These are phyloP conservation scores for Kazachstania kunashirensis DNA, from an alignment of 805 yeast genomes.

Conservation along the genomic window DNA sequence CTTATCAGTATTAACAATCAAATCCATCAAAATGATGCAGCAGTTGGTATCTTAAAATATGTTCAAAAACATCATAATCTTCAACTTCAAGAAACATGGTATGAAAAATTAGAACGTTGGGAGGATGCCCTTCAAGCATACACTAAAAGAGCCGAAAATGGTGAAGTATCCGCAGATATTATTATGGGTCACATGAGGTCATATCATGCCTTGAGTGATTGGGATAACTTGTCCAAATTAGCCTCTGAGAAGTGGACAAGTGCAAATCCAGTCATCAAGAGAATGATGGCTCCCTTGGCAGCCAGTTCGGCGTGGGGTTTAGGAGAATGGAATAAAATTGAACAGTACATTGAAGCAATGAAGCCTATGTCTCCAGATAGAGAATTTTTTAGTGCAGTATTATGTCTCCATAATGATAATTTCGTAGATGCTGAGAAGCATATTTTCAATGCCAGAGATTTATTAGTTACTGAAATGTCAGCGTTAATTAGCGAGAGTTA, in stretches of 20 bases:
- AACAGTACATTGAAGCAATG: slow-evolving; percentile 80
- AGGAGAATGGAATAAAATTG: slow-evolving; percentile 94
- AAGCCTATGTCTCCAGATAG: slow-evolving; percentile 85
- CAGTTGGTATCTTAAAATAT: slow-evolving; percentile 86
- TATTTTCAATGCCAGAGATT: slow-evolving; percentile 75
- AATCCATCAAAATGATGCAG: slow-evolving; percentile 91
- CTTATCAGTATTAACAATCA: slow-evolving; percentile 86
- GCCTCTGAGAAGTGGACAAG: slow-evolving; percentile 78
- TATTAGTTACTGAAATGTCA: slow-evolving; percentile 82
- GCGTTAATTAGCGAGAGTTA: slow-evolving; percentile 91
- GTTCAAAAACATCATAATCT: slow-evolving; percentile 82
- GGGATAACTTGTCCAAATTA: slow-evolving; percentile 81
- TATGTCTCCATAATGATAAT: slow-evolving; percentile 72
- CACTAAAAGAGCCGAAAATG: slow-evolving; percentile 52
- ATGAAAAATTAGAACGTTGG: slow-evolving; percentile 91
- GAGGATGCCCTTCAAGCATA: slow-evolving; percentile 91
- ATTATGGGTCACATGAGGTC: slow-evolving; percentile 96
- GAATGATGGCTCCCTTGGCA: slow-evolving; percentile 87
- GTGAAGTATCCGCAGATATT: slow-evolving; percentile 60
- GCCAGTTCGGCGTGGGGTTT: slow-evolving; percentile 98
- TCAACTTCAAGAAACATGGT: slow-evolving; percentile 92
- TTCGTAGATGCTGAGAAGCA: slow-evolving; percentile 71
- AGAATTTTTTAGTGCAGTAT: slow-evolving; percentile 84
- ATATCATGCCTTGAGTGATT: slow-evolving; percentile 90
- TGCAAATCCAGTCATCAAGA: slow-evolving; percentile 57